Evolutionary conservation across 202 grass and related monocot species (phyloP), one percentile per base, ranked within the genome.

Genomic region (Setaria viridis): DNA sequence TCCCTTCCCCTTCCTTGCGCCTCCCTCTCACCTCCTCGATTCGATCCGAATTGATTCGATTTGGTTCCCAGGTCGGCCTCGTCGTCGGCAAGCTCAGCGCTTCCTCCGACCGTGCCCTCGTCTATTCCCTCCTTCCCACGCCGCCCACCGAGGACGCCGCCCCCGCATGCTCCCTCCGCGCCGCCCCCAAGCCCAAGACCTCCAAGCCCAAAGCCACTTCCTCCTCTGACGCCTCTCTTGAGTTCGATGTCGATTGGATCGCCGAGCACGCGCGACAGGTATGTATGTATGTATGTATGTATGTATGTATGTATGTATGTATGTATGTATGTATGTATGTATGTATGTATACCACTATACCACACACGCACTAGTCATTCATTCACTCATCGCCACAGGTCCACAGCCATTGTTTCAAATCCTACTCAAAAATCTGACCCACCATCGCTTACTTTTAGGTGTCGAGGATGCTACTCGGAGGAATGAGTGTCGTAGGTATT

Each of bases 181-280:
- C 86, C 43, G 80, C 79, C 72, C 37, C 37, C 42, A 92, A 91
- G 80, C 32, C 82, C 49, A 98, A 94, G 90, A 39, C 78, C 9
- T 8, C 79, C 79, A 81, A 81, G 66, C 83, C 83, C 20, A 83
- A 54, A 20, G 15, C 14, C 48, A 30, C 71, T 9, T 53, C 87
- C 19, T 30, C 90, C 14, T 45, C 80, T 7, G 91, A 92, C 56
- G 58, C 70, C 33, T 72, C 95, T 33, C 74, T 95, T 46, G 39
- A 89, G 17, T 77, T 98, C 68, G 95, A 98, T 87, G 84, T 80
- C 51, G 95, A 98, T 79, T 98, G 95, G 95, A 79, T 98, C 72
- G 85, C 93, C 21, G 95, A 98, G 87, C 95, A 98, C 74, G 95
- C 95, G 62, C 89, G 93, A 0, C 95, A 95, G 93, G 95, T 95